These are phyloP conservation scores for Dimargaris verticillata DNA, from an alignment of 192 early-diverging fungal genomes.

Conservation along the genomic window DNA sequence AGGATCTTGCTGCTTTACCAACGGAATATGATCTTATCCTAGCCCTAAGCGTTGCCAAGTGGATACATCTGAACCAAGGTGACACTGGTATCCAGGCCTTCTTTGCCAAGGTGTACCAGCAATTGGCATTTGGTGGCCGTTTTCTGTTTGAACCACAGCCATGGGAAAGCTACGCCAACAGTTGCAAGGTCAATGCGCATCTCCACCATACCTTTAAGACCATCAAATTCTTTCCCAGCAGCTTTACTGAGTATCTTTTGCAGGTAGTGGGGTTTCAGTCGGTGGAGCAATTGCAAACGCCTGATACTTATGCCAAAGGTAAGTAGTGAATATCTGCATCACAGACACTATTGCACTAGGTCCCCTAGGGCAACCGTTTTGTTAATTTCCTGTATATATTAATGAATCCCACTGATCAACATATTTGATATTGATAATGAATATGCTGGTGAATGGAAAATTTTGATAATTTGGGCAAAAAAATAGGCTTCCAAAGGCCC, in stretches of 20 bases:
- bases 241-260: conserved; percentile 25
- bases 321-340: neutral
- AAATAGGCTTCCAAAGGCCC: too few species aligned
- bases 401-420: too few species aligned
- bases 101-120: conserved; percentile 42
- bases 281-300: conserved; percentile 6
- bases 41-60: conserved; percentile 46
- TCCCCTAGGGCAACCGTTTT: neutral
- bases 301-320: neutral
- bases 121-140: conserved; percentile 35
- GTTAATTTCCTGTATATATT: too few species aligned
- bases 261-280: conserved; percentile 23
- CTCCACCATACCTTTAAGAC: conserved; percentile 18
- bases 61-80: conserved; percentile 64
- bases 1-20: neutral
- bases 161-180: conserved; percentile 32
- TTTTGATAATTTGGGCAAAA: too few species aligned
- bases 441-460: too few species aligned
- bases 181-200: conserved; percentile 17
- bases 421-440: too few species aligned
- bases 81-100: conserved; percentile 49
- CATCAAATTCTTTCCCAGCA: conserved; percentile 24
- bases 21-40: conserved; percentile 7
- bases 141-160: conserved; percentile 60
- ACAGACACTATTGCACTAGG: neutral